phyloP scores from a whole-genome alignment of 208 protist genomes.

The Wallacemonas collosoma region DNA sequence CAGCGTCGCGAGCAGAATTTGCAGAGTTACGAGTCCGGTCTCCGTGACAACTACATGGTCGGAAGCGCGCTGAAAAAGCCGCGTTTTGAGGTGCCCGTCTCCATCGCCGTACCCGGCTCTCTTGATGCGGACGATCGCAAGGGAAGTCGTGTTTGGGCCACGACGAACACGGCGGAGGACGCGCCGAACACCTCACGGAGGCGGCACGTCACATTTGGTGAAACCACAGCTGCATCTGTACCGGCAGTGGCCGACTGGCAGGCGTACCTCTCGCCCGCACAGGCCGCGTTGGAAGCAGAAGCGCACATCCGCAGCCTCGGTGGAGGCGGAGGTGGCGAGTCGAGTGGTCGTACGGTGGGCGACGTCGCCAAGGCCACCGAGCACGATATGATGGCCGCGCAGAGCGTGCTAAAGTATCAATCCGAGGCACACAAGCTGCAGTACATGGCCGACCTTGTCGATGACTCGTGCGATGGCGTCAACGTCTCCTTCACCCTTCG shows the following conservation, averaged over 20 bases:
- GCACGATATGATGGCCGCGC: neutral
- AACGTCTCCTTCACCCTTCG: slow-evolving; percentile 74
- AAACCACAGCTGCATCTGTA: neutral
- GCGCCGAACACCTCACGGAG: too few relatives aligned
- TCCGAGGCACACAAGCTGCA: slow-evolving; percentile 4
- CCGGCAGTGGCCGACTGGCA: neutral
- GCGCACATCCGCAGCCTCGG: slow-evolving; percentile 23
- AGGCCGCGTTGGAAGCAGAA: slow-evolving; percentile 26
- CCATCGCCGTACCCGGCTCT: neutral
- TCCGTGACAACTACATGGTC: slow-evolving; percentile 60
- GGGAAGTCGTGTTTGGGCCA: too few relatives aligned
- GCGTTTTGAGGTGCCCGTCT: slow-evolving; percentile 31
- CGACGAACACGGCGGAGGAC: too few relatives aligned
- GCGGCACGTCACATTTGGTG: too few relatives aligned
- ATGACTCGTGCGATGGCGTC: slow-evolving; percentile 36
- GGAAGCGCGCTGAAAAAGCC: slow-evolving; percentile 43
- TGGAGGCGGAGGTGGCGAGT: neutral
- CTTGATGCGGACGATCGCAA: neutral
- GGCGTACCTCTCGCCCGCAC: slow-evolving; percentile 13
- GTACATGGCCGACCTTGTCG: slow-evolving; percentile 20
- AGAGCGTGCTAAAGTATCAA: neutral
- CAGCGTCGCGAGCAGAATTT: slow-evolving; percentile 28
- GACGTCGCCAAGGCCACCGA: slow-evolving; percentile 7
- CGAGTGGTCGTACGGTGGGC: neutral
- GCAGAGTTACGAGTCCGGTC: slow-evolving; percentile 26